Evolutionary conservation across 371 early-diverging fungal genomes (phyloP), one percentile per base, ranked within the genome.

Genomic region (Apophysomyces variabilis): DNA sequence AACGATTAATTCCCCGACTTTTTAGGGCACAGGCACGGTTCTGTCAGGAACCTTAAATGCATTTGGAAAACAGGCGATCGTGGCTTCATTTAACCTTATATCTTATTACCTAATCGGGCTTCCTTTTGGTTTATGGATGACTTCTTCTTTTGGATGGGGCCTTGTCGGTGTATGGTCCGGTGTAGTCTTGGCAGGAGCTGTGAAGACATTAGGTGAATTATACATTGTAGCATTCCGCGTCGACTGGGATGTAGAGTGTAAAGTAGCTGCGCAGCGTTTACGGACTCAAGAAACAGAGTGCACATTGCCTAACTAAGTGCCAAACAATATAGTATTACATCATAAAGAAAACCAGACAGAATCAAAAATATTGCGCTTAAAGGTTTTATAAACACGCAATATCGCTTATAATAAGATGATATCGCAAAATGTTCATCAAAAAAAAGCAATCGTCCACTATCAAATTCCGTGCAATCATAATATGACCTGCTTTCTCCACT

Each of bases 121-220:
- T 9, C 80, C 80, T 2, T 68, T 78, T 63, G 80, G 80, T 16
- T 38, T 78, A 4, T 80, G 71, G 61, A 63, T 76, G 69, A 72
- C 76, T 3, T 71, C 62, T 14, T 11, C 46, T n/a, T 60, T 66
- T 41, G 60, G 54, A 18, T 74, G 69, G 72, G 80, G 80, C 4
- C 16, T 80, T 5, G 37, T 69, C 13, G 80, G 80, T 36, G 62
- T 80, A 13, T 80, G 80, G 80, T 69, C 68, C 39, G 75, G 80
- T 7, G 76, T 80, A 14, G 72, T 67, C 18, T 9, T 78, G 5
- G 72, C 78, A 21, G 78, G 76, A 11, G 21, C 69, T n/a, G 44
- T 78, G n/a, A 80, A 80, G 38, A 60, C 68, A 0, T 35, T 74
- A 6, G 60, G 66, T 38, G 80, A 80, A 61, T 65, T 65, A 4